A percentile compares a stretch with the other conserved stretches of the same genome.
phyloP scores from a whole-genome alignment of 345 rosid species.

The Barbarea vulgaris region DNA sequence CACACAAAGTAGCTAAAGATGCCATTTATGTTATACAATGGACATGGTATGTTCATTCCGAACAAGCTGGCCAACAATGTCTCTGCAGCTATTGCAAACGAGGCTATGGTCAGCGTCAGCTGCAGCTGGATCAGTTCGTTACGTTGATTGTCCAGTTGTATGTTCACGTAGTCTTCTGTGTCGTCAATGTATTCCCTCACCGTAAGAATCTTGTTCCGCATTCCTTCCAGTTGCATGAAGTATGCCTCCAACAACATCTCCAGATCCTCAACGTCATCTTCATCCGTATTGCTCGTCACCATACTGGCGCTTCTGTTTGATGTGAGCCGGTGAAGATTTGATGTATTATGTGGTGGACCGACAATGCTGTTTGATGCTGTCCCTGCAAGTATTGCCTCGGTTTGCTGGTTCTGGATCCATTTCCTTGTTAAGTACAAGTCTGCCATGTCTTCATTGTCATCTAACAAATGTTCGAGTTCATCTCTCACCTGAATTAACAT shows the following conservation, averaged over 20 bases:
- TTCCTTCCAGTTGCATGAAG: constrained; percentile 95
- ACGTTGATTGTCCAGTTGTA: constrained; percentile 87
- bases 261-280: constrained; percentile 78
- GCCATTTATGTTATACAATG: constrained; percentile 41
- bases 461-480: constrained; percentile 80
- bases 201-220: constrained; percentile 86
- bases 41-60: constrained; percentile 83
- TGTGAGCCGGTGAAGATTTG: constrained; percentile 49
- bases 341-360: constrained; percentile 37
- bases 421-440: constrained; percentile 80
- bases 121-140: constrained; percentile 91
- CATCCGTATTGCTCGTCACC: constrained; percentile 57
- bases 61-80: constrained; percentile 65
- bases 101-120: constrained; percentile 73
- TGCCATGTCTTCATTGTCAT: constrained; percentile 92
- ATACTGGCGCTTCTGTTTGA: constrained; percentile 70
- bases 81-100: constrained; percentile 70
- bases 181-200: constrained; percentile 95
- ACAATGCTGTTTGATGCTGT: constrained; percentile 50
- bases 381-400: constrained; percentile 54
- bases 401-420: constrained; percentile 76
- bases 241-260: constrained; percentile 96
- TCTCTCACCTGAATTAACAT: constrained; percentile 69
- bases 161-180: constrained; percentile 92
- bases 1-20: constrained; percentile 66